Conservation (phyloP, 768 basidiomycete species). For the Ramaria rubella region DNA sequence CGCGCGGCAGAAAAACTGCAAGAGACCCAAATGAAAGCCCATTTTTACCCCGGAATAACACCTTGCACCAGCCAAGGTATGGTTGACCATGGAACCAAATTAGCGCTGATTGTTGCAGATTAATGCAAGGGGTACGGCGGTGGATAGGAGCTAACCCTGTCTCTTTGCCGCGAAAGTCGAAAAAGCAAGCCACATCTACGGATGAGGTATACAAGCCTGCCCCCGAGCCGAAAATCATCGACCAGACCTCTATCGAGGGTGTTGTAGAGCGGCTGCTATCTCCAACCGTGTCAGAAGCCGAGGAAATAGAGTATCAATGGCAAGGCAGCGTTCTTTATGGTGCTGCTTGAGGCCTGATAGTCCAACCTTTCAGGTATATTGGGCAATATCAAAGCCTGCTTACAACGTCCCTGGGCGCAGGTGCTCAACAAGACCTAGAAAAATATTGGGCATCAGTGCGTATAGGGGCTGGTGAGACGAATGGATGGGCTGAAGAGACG, state of each 20-base stretch:
- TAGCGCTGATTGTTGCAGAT: slow-evolving; percentile 31
- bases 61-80: slow-evolving; percentile 32
- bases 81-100: background rate
- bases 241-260: slow-evolving; percentile 43
- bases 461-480: slow-evolving; percentile 33
- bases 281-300: slow-evolving; percentile 55
- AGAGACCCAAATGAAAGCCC: slow-evolving; percentile 68
- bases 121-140: slow-evolving; percentile 71
- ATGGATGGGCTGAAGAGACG: slow-evolving; percentile 6
- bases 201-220: slow-evolving; percentile 30
- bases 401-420: slow-evolving; percentile 46
- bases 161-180: slow-evolving; percentile 34
- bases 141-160: slow-evolving; percentile 62
- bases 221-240: slow-evolving; percentile 26
- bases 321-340: slow-evolving; percentile 23
- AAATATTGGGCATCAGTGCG: slow-evolving; percentile 49
- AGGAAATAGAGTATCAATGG: slow-evolving; percentile 71
- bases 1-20: slow-evolving; percentile 51
- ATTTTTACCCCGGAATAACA: slow-evolving; percentile 54
- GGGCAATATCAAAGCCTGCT: slow-evolving; percentile 65
- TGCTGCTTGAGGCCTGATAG: background rate
- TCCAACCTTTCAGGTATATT: slow-evolving; percentile 47
- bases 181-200: slow-evolving; percentile 31
- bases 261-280: slow-evolving; percentile 54
- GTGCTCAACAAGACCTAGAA: slow-evolving; percentile 52